These are phyloP conservation scores for Fusarium domesticum DNA, from an alignment of 2,329 filamentous ascomycete genomes.

Conservation along the genomic window DNA sequence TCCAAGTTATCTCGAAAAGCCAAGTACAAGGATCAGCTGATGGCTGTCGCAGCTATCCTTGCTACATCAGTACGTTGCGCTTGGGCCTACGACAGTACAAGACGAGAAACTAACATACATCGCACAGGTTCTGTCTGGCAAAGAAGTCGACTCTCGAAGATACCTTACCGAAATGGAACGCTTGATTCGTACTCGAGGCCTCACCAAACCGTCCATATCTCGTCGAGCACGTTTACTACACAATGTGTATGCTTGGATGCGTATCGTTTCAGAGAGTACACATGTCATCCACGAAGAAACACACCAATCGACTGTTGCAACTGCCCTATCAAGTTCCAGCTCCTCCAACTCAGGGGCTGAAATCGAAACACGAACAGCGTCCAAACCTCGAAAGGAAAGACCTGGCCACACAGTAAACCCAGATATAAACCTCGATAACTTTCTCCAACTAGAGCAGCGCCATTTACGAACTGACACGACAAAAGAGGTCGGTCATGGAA, in stretches of 20 bases:
- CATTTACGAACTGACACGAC: slow-evolving; percentile 8
- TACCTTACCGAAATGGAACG: slow-evolving; percentile 25
- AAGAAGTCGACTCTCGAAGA: slow-evolving; percentile 16
- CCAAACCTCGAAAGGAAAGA: background rate
- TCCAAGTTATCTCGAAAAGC: slow-evolving; percentile 17
- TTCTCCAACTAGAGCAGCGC: slow-evolving; percentile 18
- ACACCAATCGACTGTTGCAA: slow-evolving; percentile 11
- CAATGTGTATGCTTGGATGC: slow-evolving; percentile 27
- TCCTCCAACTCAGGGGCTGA: background rate
- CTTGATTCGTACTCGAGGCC: slow-evolving; percentile 18
- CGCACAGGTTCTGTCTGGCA: slow-evolving; percentile 12
- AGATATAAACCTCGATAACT: slow-evolving; percentile 20
- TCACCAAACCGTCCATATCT: slow-evolving; percentile 20
- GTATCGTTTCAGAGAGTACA: slow-evolving; percentile 22
- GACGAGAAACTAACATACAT: accelerated
- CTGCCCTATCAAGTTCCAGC: background rate
- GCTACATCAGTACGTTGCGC: slow-evolving; percentile 15
- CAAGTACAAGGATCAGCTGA: slow-evolving; percentile 23
- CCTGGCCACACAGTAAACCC: slow-evolving; percentile 10
- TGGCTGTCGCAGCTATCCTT: slow-evolving; percentile 19
- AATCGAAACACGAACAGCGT: background rate
- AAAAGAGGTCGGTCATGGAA: background rate
- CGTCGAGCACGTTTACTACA: slow-evolving; percentile 19
- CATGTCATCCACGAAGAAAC: slow-evolving; percentile 17
- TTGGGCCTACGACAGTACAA: accelerated